Evolutionary conservation across 1,284 basidiomycete genomes (phyloP), one percentile per base, ranked within the genome.

Genomic region (Waitea zeae): DNA sequence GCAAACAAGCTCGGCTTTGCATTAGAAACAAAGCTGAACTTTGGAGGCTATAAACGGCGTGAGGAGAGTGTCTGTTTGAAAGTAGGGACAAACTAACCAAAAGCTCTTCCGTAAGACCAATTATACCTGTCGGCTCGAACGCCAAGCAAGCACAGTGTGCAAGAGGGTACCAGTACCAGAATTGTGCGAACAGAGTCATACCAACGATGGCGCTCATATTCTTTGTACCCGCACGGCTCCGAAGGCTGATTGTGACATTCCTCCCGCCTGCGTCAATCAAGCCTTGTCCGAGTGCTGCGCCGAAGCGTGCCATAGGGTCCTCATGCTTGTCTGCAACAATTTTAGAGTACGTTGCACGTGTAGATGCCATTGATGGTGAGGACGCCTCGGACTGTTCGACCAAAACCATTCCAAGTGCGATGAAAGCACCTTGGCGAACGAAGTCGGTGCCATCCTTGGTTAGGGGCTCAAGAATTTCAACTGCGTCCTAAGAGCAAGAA

Each of bases 131-230:
- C 2, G 92, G 89, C 41, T 86, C 80, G 55, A 97, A 95, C 1
- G 89, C 79, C 42, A 97, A 61, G 46, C 79, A 83, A 12, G 86
- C 79, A 45, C 83, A 89, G 49, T 95, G 90, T n/a, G 89, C 88
- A 18, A 96, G 62, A 22, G 92, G 92, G 57, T 90, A 97, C 92
- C 92, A 97, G 53, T 96, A 96, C 92, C 92, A 97, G 59, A 96
- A 96, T 53, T 97, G 92, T 48, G 82, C 87, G 61, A 97, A 97
- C 49, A 97, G 57, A 12, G 81, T 76, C 83, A 96, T 90, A 18
- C 92, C 92, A 27, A 96, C 87, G 41, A 96, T 86, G 3, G 90
- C 87, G 38, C 71, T 83, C 45, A 88, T 90, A 53, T 95, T 90
- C 44, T 68, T 70, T 42, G 80, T 90, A 4, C 92, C 92, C 4